Base-by-base conservation (phyloP, 2,329 filamentous ascomycete species). In the Ceratocystiopsis sp. region DNA sequence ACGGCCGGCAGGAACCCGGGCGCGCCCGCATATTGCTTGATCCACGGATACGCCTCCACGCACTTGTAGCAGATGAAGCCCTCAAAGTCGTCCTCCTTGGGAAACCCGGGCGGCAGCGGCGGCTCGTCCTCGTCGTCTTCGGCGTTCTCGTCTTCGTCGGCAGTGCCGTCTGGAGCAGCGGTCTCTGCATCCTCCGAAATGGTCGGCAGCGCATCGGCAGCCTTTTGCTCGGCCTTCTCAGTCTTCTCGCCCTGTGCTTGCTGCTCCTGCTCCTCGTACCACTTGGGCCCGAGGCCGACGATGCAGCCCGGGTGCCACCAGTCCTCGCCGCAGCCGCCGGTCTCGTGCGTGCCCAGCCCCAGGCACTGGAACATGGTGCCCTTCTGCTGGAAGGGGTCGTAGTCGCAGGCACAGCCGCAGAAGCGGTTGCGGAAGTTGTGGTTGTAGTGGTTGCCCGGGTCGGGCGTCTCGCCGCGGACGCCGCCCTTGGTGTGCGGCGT, bases 361-460 rank as follows among this genome's bases (percentile, higher is more conserved):
- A 96, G 60, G 56, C 91, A 98, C 59, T 98, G 91, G 53, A 93
- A 98, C 91, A 98, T 98, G 35, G 87, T 96, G 0, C 89, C 89
- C 53, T 89, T 93, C 58, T 98, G 86, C 56, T 83, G 70, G 40
- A 89, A 74, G 0, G 89, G 77, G 57, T 95, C 82, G 57, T 98
- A 98, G 46, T 87, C 76, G 54, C 87, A 80, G 29, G 74, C 74
- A 55, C 91, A 98, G 2, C 81, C 84, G 58, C 91, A 98, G 62
- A 98, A 98, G 38, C 71, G 74, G 54, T 96, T 96, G 51, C 75
- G 72, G 54, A 93, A 98, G 64, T 98, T 98, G 48, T 95, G 83
- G 55, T 95, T 94, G 65, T 98, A 98, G 53, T 73, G 79, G 64
- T 98, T 96, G 50, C 69, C 75, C 36, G 66, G 64, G 15, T 77